Conservation (phyloP, 108 stramenopile genomes). For the Epithemia pelagica region DNA sequence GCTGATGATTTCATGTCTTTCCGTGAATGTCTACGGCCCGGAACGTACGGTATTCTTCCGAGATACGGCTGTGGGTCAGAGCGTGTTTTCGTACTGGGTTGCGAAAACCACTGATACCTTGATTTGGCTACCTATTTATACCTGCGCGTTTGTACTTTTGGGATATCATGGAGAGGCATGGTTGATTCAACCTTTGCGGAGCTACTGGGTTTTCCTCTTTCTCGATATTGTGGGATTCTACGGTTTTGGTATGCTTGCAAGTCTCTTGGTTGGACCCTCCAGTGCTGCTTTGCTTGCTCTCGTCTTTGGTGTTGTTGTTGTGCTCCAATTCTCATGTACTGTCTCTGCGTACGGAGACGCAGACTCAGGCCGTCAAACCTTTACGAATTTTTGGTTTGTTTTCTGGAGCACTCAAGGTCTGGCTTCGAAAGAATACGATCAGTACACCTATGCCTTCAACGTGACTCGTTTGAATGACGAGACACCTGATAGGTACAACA, state of each 20-base stretch:
- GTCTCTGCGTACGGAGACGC: not conserved
- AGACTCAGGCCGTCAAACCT: not conserved
- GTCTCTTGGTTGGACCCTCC: not conserved
- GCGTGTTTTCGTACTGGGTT: conserved; percentile 3
- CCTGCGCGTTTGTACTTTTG: conserved; percentile 1
- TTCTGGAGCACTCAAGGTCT: conserved; percentile 2
- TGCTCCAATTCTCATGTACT: not conserved
- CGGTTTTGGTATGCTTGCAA: not conserved
- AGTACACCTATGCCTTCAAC: not conserved
- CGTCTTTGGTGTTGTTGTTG: not conserved
- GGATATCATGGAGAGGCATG: not conserved
- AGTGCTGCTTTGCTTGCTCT: not conserved
- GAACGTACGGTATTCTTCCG: conserved; percentile 6
- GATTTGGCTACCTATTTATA: conserved; percentile 10
- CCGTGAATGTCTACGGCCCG: conserved; percentile 3
- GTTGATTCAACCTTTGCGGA: conserved; percentile 4
- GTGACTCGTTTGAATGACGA: not conserved
- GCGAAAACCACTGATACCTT: conserved; percentile 8
- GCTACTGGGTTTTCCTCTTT: not conserved
- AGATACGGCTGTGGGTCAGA: conserved; percentile 7
- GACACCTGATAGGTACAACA: not conserved
- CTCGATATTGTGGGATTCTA: not conserved
- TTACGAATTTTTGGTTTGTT: not conserved
- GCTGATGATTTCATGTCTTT: conserved; percentile 3
- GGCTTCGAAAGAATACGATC: not conserved